A percentile compares a stretch with the other conserved stretches of the same genome.
These are phyloP conservation scores for Trichoderma simmonsii DNA, from an alignment of 2,329 filamentous ascomycete genomes.

Conservation along the genomic window DNA sequence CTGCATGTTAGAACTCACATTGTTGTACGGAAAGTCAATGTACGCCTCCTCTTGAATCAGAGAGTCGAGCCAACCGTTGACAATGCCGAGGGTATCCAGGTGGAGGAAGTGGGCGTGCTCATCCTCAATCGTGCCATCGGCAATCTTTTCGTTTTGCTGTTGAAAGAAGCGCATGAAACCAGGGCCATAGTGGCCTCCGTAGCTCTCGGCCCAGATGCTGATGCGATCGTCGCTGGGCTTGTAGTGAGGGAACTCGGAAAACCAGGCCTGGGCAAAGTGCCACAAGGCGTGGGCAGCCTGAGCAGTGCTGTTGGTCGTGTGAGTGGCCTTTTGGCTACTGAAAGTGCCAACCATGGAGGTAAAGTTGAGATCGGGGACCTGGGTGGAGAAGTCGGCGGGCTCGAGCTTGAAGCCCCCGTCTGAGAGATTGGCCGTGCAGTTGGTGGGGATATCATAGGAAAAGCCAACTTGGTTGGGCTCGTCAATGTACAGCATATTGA, in stretches of 20 bases:
- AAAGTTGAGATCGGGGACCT: constrained; percentile 35
- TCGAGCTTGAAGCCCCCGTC: constrained; percentile 50
- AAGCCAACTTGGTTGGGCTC: constrained; percentile 66
- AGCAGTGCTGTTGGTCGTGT: constrained; percentile 48
- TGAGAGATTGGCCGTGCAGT: constrained; percentile 53
- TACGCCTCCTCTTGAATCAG: constrained; percentile 57
- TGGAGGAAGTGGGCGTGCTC: constrained; percentile 49
- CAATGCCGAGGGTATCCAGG: constrained; percentile 62
- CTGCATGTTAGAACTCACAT: constrained; percentile 40
- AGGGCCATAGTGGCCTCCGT: constrained; percentile 68
- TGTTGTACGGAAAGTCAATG: constrained; percentile 57
- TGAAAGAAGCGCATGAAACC: constrained; percentile 57
- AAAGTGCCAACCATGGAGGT: constrained; percentile 37
- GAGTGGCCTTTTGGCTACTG: constrained; percentile 29
- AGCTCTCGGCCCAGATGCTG: constrained; percentile 66
- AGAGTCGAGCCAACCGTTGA: constrained; percentile 67
- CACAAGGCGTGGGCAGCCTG: constrained; percentile 57
- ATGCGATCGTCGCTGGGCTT: constrained; percentile 53
- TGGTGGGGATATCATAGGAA: constrained; percentile 63
- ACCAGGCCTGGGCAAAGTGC: constrained; percentile 63
- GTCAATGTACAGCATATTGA: constrained; percentile 55
- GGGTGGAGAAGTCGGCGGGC: constrained; percentile 36
- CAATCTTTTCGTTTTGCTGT: constrained; percentile 56
- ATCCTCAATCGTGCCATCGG: constrained; percentile 28
- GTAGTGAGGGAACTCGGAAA: constrained; percentile 57